Percentiles rank a stretch among this genome's conserved stretches.
These are phyloP conservation scores for Xylaria sp. DNA, from an alignment of 2,329 filamentous ascomycete genomes.

Conservation along the genomic window DNA sequence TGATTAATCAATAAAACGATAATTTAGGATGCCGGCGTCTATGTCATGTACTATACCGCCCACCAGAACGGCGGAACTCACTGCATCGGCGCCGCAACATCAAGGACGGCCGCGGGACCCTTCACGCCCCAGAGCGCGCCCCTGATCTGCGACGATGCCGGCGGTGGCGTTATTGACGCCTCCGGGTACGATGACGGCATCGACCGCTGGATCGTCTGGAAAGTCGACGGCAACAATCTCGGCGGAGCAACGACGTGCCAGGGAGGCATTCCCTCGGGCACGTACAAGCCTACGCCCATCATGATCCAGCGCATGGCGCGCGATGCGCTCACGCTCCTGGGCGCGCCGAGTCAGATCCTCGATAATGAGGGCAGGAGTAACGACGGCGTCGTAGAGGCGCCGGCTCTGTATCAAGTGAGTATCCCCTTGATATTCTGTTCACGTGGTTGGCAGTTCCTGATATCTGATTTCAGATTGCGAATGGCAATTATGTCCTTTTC, in stretches of 20 bases:
- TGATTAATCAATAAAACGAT: background rate
- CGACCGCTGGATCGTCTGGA: conserved; percentile 32
- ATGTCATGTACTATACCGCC: conserved; percentile 33
- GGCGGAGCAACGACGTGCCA: conserved; percentile 31
- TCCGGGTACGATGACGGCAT: conserved; percentile 30
- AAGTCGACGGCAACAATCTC: conserved; percentile 32
- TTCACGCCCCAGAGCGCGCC: conserved; percentile 24
- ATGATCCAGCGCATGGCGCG: conserved; percentile 29
- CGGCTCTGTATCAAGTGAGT: conserved; percentile 25
- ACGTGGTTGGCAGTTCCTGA: background rate
- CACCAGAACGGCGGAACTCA: conserved; percentile 26
- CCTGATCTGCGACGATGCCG: conserved; percentile 28
- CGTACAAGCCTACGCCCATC: conserved; percentile 29
- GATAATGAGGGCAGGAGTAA: conserved; percentile 29
- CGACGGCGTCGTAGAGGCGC: conserved; percentile 31
- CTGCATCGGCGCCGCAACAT: conserved; percentile 31
- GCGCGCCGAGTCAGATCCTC: conserved; percentile 24
- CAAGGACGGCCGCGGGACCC: conserved; percentile 25
- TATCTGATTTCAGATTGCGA: conserved; percentile 11
- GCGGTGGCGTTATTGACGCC: conserved; percentile 31
- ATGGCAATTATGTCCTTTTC: conserved; percentile 29
- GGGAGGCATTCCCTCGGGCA: conserved; percentile 22
- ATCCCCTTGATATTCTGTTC: background rate
- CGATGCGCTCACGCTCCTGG: conserved; percentile 27
- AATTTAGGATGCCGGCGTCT: conserved; percentile 27